Base-by-base conservation (phyloP, 2,329 filamentous ascomycete species). In the Corinectria fuckeliana region DNA sequence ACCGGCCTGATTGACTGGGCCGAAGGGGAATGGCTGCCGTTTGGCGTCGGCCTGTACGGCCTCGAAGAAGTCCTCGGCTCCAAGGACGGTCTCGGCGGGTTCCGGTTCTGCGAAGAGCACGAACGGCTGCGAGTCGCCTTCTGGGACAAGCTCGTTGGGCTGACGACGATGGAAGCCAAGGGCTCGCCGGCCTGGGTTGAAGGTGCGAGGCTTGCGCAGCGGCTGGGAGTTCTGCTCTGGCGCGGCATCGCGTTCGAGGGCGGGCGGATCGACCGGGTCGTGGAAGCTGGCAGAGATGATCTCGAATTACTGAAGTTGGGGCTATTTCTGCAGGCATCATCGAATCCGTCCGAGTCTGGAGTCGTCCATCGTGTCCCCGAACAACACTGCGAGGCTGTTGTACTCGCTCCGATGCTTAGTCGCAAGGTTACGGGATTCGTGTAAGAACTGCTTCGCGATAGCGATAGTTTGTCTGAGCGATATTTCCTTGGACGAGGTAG, bases 201-300 rank as follows among this genome's bases (percentile, higher is more conserved):
- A 9, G 58, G 63, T 4, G 50, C 58, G 13, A 59, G 74, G 2
- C 36, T 74, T 11, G 67, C 74, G 11, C 79, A 76, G 69, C 77
- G 70, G 3, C 64, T 88, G 16, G 86, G 87, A 0, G 78, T 89
- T 5, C 60, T 89, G 16, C 76, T 89, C 2, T 89, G 87, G 87
- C 80, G 84, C 70, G 87, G 86, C 1, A 86, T 85, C 68, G 85
- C 86, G 2, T 89, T 86, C 72, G 86, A 89, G 68, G 80, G 85
- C 21, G 86, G 87, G 0, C 75, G 72, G 28, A 79, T 89, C 54
- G 77, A 88, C 71, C 78, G 87, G 1, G 85, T 85, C 14, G 84
- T 89, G 1, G 75, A 83, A 58, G 76, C 78, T 41, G 76, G 73
- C 2, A 75, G 75, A 20, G 85, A 89, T 65, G 73, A 74, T 20